Percentiles rank a stretch among this genome's conserved stretches.
phyloP scores from a whole-genome alignment of 2,329 filamentous ascomycete genomes.

The Cephalotrichum gorgonifer region DNA sequence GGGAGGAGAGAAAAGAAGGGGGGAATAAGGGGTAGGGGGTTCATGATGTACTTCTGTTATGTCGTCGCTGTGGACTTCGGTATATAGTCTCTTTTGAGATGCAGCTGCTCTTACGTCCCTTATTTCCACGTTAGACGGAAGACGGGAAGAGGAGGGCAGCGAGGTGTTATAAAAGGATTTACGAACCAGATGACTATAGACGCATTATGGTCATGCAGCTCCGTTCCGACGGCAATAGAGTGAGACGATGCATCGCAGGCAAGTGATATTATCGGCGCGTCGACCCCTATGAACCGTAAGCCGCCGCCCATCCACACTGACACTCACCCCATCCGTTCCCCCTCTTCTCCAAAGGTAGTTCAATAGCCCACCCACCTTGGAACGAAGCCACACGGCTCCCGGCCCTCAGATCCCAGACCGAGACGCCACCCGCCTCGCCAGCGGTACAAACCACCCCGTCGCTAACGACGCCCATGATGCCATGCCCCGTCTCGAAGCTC shows the following conservation, averaged over 20 bases:
- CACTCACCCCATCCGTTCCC: background rate
- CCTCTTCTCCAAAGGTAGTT: slow-evolving; percentile 2
- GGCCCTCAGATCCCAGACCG: slow-evolving; percentile 54
- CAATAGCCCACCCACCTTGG: slow-evolving; percentile 36
- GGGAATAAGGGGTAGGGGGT: background rate
- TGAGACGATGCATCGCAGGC: slow-evolving; percentile 47
- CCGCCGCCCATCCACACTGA: background rate
- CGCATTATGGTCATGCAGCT: slow-evolving; percentile 54
- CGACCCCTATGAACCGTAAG: slow-evolving; percentile 22
- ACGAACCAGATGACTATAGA: slow-evolving; percentile 51
- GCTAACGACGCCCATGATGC: slow-evolving; percentile 35
- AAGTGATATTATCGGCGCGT: slow-evolving; percentile 51
- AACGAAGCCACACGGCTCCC: slow-evolving; percentile 28
- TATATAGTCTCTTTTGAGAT: slow-evolving; percentile 40
- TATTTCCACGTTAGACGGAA: background rate
- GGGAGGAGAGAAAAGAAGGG: slow-evolving; percentile 1
- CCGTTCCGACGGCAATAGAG: slow-evolving; percentile 62
- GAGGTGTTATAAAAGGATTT: slow-evolving; percentile 9
- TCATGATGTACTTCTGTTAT: slow-evolving; percentile 36
- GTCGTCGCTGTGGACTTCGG: slow-evolving; percentile 59
- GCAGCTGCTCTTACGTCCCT: slow-evolving; percentile 49
- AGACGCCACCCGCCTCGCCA: slow-evolving; percentile 59
- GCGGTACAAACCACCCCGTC: slow-evolving; percentile 53
- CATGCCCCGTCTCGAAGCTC: slow-evolving; percentile 29
- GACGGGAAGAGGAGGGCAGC: slow-evolving; percentile 2